Evolutionary conservation across 257 asterid genomes (phyloP), one percentile per base, ranked within the genome.

Genomic region (Plantago major): DNA sequence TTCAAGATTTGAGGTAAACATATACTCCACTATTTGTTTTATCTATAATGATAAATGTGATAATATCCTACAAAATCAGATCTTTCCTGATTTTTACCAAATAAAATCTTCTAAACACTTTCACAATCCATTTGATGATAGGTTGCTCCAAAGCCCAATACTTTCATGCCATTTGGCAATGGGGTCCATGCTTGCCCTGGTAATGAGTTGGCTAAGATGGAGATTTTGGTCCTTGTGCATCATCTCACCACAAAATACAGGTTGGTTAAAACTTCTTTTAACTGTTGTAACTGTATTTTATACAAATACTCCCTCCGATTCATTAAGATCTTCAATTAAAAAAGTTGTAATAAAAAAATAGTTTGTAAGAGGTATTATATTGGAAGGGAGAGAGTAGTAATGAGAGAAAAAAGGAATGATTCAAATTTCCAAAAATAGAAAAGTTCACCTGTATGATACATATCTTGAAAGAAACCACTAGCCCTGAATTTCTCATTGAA

Each of bases 131-230:
- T 60, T 48, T 78, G 64, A 70, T 78, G 64, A 70, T 79, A 90
- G 98, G 89, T 67, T 46, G 65, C 81, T 43, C 96, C 89, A 1
- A 91, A 84, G 43, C 95, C 98, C 79, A 91, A 86, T 69, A 91
- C 89, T 0, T 92, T 88, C 81, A 84, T 92, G 89, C 95, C 98
- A 80, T 92, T 92, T 92, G 98, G 98, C 63, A 86, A 73, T 67
- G 98, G 98, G 69, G 58, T 72, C 78, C 98, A 92, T 61, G 72
- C 99, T 15, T 92, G 99, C 63, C 97, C 97, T 43, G 99, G 97
- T 52, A 84, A 84, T 84, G 99, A 89, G 67, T 68, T 92, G 60
- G 97, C 99, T 63, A 92, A 89, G 87, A 77, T 89, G 60, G 99
- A 92, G 82, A 89, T 92, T 37, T 73, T 92, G 75, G 80, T 92